A percentile compares a stretch with the other conserved stretches of the same genome.
phyloP scores from a whole-genome alignment of 345 rosid species.

The Clarkia xantiana region DNA sequence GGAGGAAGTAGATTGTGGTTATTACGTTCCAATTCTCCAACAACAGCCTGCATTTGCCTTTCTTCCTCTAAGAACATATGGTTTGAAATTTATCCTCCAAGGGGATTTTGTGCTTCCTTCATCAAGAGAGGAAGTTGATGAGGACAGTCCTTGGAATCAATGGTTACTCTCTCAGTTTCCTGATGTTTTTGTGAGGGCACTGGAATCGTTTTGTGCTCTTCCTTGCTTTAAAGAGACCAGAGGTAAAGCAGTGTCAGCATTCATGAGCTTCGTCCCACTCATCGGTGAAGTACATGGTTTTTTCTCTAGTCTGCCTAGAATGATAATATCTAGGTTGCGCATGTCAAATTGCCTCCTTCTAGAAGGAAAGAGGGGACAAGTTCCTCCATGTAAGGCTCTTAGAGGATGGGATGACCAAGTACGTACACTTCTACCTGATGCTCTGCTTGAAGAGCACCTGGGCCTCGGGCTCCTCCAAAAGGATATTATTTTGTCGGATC shows the following conservation, averaged over 20 bases:
- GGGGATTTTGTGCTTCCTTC: constrained; percentile 94
- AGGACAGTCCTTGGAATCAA: constrained; percentile 92
- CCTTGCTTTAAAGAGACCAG: constrained; percentile 66
- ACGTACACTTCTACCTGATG: constrained; percentile 38
- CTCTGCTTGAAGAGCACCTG: constrained; percentile 61
- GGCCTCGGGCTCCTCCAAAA: constrained; percentile 74
- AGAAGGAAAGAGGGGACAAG: constrained; percentile 69
- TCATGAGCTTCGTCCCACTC: constrained; percentile 84
- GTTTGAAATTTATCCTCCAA: constrained; percentile 85
- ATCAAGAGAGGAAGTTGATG: constrained; percentile 96
- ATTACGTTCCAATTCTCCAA: constrained; percentile 42
- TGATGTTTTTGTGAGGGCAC: constrained; percentile 54
- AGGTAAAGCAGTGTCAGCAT: constrained; percentile 70
- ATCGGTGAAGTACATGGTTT: constrained; percentile 84
- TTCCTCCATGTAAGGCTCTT: constrained; percentile 88
- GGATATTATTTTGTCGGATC: constrained; percentile 65
- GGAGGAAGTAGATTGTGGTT: constrained; percentile 41
- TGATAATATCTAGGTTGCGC: constrained; percentile 50
- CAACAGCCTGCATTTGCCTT: constrained; percentile 91
- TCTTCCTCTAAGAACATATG: constrained; percentile 91
- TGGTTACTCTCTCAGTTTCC: constrained; percentile 75
- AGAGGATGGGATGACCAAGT: constrained; percentile 80
- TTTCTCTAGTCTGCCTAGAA: constrained; percentile 65
- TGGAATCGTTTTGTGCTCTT: constrained; percentile 57
- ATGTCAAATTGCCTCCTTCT: constrained; percentile 65